Conservation (phyloP, 1,284 basidiomycete genomes). For the Meira nashicola region DNA sequence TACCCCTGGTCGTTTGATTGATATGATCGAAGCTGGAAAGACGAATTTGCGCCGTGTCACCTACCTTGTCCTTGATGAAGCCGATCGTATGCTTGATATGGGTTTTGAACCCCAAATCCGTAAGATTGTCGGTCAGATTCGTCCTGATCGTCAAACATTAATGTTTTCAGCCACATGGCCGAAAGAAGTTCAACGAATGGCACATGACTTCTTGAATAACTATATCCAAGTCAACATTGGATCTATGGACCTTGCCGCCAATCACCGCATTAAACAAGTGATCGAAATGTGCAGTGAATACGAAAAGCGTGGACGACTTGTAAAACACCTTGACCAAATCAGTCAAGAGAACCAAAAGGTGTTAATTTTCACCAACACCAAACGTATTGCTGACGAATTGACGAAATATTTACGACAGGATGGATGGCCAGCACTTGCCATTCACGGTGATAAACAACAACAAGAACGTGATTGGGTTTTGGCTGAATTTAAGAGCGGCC, state of each 20-base stretch:
- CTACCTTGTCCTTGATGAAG: slow-evolving; percentile 98
- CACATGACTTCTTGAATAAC: slow-evolving; percentile 89
- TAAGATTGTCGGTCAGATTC: slow-evolving; percentile 94
- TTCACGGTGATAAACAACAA: slow-evolving; percentile 91
- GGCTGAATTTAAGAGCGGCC: slow-evolving; percentile 94
- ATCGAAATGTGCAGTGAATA: slow-evolving; percentile 96
- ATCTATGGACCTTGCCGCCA: slow-evolving; percentile 95
- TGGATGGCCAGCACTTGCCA: slow-evolving; percentile 94
- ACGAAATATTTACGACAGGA: slow-evolving; percentile 66
- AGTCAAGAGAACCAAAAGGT: slow-evolving; percentile 96
- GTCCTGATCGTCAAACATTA: slow-evolving; percentile 78
- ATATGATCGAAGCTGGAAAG: slow-evolving; percentile 92
- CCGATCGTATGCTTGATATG: slow-evolving; percentile 97
- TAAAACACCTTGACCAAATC: slow-evolving; percentile 96
- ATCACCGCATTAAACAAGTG: slow-evolving; percentile 92
- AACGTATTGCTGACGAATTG: slow-evolving; percentile 94
- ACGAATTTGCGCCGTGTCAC: slow-evolving; percentile 93
- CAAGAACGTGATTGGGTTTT: slow-evolving; percentile 96
- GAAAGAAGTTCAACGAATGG: slow-evolving; percentile 96
- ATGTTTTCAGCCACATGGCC: slow-evolving; percentile 98
- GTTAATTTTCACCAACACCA: slow-evolving; percentile 95
- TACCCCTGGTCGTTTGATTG: slow-evolving; percentile 64
- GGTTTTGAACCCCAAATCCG: slow-evolving; percentile 99
- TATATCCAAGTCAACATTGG: slow-evolving; percentile 99
- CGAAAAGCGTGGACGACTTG: slow-evolving; percentile 91